These are phyloP conservation scores for Suillus subalutaceus DNA, from an alignment of 768 basidiomycete genomes.

Conservation along the genomic window DNA sequence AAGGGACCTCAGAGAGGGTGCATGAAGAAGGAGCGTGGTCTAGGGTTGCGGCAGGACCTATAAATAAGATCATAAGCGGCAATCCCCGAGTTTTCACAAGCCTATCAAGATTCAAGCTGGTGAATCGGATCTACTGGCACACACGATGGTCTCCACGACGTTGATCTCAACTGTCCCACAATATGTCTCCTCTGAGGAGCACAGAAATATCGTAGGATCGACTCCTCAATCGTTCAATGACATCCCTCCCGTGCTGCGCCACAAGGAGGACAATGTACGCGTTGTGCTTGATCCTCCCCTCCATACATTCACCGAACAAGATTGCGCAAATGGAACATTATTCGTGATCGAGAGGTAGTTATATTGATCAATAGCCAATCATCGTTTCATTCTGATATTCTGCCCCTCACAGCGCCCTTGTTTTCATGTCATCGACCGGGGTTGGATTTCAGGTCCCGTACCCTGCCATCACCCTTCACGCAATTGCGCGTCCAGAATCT, in stretches of 20 bases:
- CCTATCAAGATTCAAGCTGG: background rate
- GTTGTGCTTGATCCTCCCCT: slow-evolving; percentile 71
- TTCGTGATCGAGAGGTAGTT: slow-evolving; percentile 86
- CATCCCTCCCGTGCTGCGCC: slow-evolving; percentile 82
- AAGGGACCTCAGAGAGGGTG: background rate
- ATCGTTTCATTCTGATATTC: slow-evolving; percentile 6
- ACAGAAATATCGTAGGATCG: slow-evolving; percentile 47
- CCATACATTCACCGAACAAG: slow-evolving; percentile 56
- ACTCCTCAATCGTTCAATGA: slow-evolving; percentile 85
- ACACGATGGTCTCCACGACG: slow-evolving; percentile 3
- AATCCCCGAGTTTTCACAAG: background rate
- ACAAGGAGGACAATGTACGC: slow-evolving; percentile 72
- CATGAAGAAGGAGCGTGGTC: too few relatives aligned
- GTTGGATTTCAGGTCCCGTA: slow-evolving; percentile 85
- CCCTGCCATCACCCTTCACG: slow-evolving; percentile 91
- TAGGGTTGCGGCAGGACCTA: background rate
- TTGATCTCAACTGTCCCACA: background rate
- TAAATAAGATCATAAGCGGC: background rate
- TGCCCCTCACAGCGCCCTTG: slow-evolving; percentile 57
- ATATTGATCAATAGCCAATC: slow-evolving; percentile 9
- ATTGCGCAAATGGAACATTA: slow-evolving; percentile 63
- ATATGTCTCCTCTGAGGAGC: slow-evolving; percentile 1
- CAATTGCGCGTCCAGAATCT: slow-evolving; percentile 72
- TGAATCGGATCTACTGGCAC: background rate
- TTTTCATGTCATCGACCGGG: slow-evolving; percentile 72